A percentile compares a stretch with the other conserved stretches of the same genome.
These are phyloP conservation scores for Mycena maculata DNA, from an alignment of 768 basidiomycete species.

Conservation along the genomic window DNA sequence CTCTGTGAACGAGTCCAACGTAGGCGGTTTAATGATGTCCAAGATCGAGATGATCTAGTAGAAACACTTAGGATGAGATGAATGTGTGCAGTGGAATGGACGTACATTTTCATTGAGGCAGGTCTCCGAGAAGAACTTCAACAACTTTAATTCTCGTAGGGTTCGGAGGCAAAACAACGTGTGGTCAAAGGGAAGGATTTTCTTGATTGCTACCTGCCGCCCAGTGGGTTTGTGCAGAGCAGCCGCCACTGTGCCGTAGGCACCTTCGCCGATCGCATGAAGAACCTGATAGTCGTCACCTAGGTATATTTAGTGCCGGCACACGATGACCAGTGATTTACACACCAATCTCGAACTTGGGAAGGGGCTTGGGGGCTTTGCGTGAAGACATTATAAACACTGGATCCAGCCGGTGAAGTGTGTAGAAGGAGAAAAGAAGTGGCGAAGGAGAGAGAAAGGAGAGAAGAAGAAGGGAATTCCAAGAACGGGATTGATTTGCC, in stretches of 20 bases:
- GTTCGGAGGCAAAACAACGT: constrained; percentile 92
- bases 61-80: constrained; percentile 15
- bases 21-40: constrained; percentile 87
- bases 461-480: constrained; percentile 44
- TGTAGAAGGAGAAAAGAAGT: constrained; percentile 37
- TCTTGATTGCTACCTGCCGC: constrained; percentile 94
- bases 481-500: constrained; percentile 41
- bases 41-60: constrained; percentile 89
- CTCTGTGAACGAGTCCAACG: constrained; percentile 83
- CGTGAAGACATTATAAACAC: constrained; percentile 62
- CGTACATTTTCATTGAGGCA: constrained; percentile 85
- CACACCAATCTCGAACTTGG: constrained; percentile 79
- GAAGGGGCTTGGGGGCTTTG: constrained; percentile 72
- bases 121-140: constrained; percentile 84
- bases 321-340: constrained; percentile 23
- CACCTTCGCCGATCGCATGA: constrained; percentile 84
- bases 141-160: constrained; percentile 89
- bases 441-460: constrained; percentile 37
- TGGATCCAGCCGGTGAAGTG: constrained; percentile 62
- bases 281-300: constrained; percentile 81
- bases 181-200: constrained; percentile 94
- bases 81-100: constrained; percentile 1
- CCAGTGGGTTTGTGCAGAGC: constrained; percentile 86
- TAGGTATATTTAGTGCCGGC: constrained; percentile 38
- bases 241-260: constrained; percentile 91